Evolutionary conservation across 2,329 filamentous ascomycete genomes (phyloP).

Genomic region (Camillea tinctor): DNA sequence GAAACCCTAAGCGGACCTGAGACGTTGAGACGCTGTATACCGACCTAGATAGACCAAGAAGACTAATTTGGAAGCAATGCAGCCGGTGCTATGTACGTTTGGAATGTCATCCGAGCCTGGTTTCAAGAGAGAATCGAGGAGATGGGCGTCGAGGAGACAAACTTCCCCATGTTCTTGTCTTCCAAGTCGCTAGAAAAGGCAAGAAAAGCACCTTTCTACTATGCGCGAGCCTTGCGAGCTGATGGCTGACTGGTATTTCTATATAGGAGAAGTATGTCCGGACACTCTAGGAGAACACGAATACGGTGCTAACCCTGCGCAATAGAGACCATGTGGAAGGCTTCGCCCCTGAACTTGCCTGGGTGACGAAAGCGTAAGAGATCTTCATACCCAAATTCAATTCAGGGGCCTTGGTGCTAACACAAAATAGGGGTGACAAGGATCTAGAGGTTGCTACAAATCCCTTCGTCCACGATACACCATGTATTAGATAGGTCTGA

Average conservation of each 20-base stretch:
- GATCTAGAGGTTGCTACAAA: conserved; percentile 66
- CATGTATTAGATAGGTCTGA: conserved; percentile 3
- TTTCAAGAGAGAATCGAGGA: conserved; percentile 77
- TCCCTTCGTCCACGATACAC: not conserved
- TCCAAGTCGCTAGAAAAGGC: conserved; percentile 78
- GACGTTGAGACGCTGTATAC: too few species aligned
- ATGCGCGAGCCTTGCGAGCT: too few species aligned
- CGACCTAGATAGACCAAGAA: too few species aligned
- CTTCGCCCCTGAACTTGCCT: conserved; percentile 91
- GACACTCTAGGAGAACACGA: not conserved
- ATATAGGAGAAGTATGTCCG: conserved; percentile 21
- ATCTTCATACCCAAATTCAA: conserved; percentile 2
- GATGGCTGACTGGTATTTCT: not conserved
- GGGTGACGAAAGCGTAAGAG: conserved; percentile 78
- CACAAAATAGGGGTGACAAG: conserved; percentile 69
- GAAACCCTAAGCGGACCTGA: not conserved
- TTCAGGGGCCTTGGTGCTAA: conserved; percentile 24
- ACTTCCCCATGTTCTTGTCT: conserved; percentile 95
- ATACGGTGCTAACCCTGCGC: conserved; percentile 1
- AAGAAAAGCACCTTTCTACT: not conserved
- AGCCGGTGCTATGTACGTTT: conserved; percentile 63
- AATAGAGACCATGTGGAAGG: conserved; percentile 96
- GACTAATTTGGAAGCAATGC: conserved; percentile 7
- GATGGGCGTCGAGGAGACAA: conserved; percentile 91
- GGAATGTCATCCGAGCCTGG: conserved; percentile 65